phyloP scores from a whole-genome alignment of 1,139 yeast species.

The Saccharomyces pastorianus region DNA sequence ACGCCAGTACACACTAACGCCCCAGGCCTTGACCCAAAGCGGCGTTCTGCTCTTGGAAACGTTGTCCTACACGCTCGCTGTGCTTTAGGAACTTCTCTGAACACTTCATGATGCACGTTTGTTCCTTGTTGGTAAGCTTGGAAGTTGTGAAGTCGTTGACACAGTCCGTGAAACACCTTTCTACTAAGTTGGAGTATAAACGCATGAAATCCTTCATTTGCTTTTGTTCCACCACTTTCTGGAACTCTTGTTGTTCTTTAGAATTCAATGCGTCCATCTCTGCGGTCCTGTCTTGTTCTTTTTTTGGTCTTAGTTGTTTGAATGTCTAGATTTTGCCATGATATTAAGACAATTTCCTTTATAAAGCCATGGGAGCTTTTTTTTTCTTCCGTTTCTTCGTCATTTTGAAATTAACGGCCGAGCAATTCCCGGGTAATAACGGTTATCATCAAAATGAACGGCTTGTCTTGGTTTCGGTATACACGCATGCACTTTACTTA shows the following conservation, averaged over 20 bases:
- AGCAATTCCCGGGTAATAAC: not conserved
- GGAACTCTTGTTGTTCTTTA: constrained; percentile 94
- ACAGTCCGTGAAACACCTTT: constrained; percentile 95
- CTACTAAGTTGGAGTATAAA: constrained; percentile 84
- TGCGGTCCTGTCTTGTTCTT: constrained; percentile 1
- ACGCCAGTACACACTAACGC: not conserved
- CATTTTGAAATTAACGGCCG: not conserved
- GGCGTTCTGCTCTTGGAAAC: constrained; percentile 95
- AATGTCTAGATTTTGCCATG: not conserved
- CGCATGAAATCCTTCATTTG: constrained; percentile 99
- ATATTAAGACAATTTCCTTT: not conserved
- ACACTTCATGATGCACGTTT: constrained; percentile 78
- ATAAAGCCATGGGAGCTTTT: constrained; percentile 3
- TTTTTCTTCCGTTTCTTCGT: not conserved
- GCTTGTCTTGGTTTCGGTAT: not conserved
- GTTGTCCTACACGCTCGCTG: constrained; percentile 95
- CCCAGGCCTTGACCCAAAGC: constrained; percentile 42
- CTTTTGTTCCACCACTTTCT: constrained; percentile 89
- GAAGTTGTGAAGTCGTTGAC: constrained; percentile 96
- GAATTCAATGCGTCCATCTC: constrained; percentile 75
- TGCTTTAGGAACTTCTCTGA: constrained; percentile 97
- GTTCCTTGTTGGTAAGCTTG: constrained; percentile 76
- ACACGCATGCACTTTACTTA: not conserved
- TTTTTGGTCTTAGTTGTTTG: not conserved
- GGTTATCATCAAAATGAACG: not conserved